Percentiles rank a stretch among this genome's conserved stretches.
Conservation (phyloP, 2,329 filamentous ascomycete genomes). For the Byssoonygena ceratinophila region DNA sequence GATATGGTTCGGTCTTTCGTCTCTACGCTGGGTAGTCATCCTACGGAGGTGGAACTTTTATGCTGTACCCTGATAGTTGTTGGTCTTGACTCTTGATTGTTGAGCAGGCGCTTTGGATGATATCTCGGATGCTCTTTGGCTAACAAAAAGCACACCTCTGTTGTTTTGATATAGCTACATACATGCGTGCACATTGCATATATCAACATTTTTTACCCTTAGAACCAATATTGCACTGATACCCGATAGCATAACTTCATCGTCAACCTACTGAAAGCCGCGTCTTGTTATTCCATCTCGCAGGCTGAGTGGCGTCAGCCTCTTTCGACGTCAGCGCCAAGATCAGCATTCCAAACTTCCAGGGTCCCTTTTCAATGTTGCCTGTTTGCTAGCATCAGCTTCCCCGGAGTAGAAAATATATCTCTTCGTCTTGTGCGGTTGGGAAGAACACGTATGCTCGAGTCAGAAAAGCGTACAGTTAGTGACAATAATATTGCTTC, state of each 20-base stretch:
- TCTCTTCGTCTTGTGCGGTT: neutral
- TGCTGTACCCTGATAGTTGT: neutral
- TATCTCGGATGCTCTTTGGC: neutral
- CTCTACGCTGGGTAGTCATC: too few species aligned
- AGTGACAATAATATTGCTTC: neutral
- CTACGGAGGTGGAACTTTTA: neutral
- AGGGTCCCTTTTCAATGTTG: neutral
- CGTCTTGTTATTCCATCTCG: neutral
- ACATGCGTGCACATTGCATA: neutral
- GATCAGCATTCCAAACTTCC: neutral
- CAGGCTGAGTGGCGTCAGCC: neutral
- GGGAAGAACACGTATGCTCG: constrained; percentile 6
- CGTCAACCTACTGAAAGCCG: too few species aligned
- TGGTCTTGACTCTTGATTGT: neutral
- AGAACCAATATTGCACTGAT: too few species aligned
- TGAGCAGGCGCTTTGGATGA: constrained; percentile 2
- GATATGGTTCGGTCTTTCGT: too few species aligned
- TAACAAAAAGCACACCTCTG: neutral
- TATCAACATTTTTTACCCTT: neutral
- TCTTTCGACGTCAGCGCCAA: constrained; percentile 10
- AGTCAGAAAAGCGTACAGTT: too few species aligned
- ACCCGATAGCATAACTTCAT: too few species aligned
- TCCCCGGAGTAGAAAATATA: neutral
- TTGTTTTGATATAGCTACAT: neutral
- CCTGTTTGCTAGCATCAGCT: neutral